Percentiles rank a stretch among this genome's conserved stretches.
phyloP scores from a whole-genome alignment of 306 rosid species.

The Rosa lucieae region DNA sequence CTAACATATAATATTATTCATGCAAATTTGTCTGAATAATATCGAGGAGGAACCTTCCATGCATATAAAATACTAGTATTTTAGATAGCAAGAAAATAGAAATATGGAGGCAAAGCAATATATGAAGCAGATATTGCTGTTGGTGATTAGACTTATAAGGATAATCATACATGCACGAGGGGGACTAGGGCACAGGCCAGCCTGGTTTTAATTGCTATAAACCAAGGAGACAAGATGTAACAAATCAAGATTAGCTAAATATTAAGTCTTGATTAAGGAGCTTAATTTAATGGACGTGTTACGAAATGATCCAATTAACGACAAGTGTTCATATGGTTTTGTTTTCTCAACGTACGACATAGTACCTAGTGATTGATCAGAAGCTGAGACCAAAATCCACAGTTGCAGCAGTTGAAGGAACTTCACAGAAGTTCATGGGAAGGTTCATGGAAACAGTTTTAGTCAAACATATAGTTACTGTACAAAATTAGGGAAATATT shows the following conservation, averaged over 20 bases:
- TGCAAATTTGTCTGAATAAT: conserved; percentile 32
- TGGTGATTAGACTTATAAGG: conserved; percentile 6
- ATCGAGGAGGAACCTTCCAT: neutral
- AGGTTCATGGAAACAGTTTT: neutral
- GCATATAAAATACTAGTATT: neutral
- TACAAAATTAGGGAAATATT: neutral
- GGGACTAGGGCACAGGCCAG: conserved; percentile 1
- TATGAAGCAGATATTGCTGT: conserved; percentile 11
- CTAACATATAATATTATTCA: neutral
- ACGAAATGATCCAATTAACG: neutral
- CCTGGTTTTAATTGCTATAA: conserved; percentile 7
- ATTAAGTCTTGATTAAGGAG: neutral
- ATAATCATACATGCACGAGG: conserved; percentile 20
- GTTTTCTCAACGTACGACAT: conserved; percentile 12
- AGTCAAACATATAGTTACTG: neutral
- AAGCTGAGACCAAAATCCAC: neutral
- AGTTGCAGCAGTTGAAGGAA: conserved; percentile 1
- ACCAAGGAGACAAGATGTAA: conserved; percentile 7
- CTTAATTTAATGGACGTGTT: neutral
- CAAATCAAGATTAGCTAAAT: neutral
- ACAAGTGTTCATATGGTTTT: conserved; percentile 7
- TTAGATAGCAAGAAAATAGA: neutral
- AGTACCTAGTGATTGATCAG: neutral
- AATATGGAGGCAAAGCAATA: neutral
- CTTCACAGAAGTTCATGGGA: conserved; percentile 2